Percentiles rank a stretch among this genome's conserved stretches.
Conservation (phyloP, 2,329 filamentous ascomycete species). For the Scedosporium apiospermum region DNA sequence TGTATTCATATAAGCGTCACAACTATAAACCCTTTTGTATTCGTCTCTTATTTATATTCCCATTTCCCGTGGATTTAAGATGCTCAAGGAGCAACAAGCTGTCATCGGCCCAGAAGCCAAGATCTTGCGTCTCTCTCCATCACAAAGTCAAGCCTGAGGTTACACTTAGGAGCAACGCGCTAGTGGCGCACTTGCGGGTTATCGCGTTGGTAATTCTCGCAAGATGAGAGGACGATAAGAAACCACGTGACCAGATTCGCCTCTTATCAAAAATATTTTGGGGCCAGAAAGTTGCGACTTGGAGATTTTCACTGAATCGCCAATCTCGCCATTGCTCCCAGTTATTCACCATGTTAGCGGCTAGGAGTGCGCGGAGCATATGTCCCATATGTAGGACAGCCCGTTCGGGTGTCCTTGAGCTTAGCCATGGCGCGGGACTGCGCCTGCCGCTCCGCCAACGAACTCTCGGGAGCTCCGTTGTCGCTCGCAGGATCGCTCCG, state of each 20-base stretch:
- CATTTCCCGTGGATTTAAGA: no score
- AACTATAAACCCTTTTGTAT: neutral
- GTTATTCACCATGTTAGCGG: constrained; percentile 23
- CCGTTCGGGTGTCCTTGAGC: constrained; percentile 11
- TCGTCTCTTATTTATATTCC: neutral
- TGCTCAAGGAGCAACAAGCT: no score
- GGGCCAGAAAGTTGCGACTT: neutral
- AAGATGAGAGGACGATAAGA: neutral
- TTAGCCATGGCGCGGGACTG: neutral
- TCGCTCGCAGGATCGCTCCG: neutral
- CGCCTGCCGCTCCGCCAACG: neutral
- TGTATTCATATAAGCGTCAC: neutral
- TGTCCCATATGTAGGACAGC: constrained; percentile 18
- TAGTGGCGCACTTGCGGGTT: neutral
- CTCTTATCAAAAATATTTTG: neutral
- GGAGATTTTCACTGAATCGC: neutral
- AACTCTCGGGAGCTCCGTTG: neutral
- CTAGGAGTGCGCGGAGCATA: constrained; percentile 22
- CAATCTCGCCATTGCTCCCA: neutral
- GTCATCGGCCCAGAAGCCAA: no score
- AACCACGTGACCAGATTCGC: neutral
- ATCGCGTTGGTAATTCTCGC: constrained; percentile 2
- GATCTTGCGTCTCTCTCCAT: neutral
- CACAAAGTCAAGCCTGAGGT: neutral
- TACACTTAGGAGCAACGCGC: neutral